Evolutionary conservation across 164 flowering plant species (phyloP).

Genomic region (Liriodendron chinense): DNA sequence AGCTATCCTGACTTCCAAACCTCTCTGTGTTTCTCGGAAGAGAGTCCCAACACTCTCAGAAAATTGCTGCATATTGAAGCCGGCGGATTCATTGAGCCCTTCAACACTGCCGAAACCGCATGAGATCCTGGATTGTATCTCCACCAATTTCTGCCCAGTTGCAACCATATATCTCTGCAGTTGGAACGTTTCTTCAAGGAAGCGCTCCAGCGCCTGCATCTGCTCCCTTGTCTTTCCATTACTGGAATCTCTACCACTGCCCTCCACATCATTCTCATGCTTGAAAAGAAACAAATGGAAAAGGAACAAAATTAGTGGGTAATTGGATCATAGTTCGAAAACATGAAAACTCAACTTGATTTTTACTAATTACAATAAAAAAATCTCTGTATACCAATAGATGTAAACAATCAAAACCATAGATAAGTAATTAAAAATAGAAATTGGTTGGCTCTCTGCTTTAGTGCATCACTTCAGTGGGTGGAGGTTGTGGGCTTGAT

Average conservation of each 20-base stretch:
- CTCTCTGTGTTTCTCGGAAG: constrained; percentile 77
- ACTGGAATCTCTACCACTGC: constrained; percentile 21
- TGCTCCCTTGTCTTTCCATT: constrained; percentile 40
- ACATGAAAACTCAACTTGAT: too few relatives aligned
- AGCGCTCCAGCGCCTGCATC: constrained; percentile 47
- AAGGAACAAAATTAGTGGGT: neutral
- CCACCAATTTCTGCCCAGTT: constrained; percentile 81
- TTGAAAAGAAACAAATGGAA: constrained; percentile 22
- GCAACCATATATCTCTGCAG: constrained; percentile 90
- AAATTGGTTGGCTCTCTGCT: too few relatives aligned
- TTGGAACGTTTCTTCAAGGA: constrained; percentile 87
- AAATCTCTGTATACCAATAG: too few relatives aligned
- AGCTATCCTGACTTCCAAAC: constrained; percentile 73
- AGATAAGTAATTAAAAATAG: too few relatives aligned
- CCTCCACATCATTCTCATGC: constrained; percentile 44
- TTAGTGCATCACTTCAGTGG: too few relatives aligned
- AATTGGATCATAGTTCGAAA: neutral
- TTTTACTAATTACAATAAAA: too few relatives aligned
- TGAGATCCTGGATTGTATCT: constrained; percentile 61
- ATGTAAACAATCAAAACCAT: too few relatives aligned
- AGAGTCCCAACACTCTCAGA: constrained; percentile 51
- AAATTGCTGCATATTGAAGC: constrained; percentile 60
- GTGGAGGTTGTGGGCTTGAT: too few relatives aligned
- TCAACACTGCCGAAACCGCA: constrained; percentile 38
- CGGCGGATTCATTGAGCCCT: constrained; percentile 33